A percentile compares a stretch with the other conserved stretches of the same genome.
Conservation (phyloP, 192 early-diverging fungal genomes). For the Phlyctochytrium planicorne region DNA sequence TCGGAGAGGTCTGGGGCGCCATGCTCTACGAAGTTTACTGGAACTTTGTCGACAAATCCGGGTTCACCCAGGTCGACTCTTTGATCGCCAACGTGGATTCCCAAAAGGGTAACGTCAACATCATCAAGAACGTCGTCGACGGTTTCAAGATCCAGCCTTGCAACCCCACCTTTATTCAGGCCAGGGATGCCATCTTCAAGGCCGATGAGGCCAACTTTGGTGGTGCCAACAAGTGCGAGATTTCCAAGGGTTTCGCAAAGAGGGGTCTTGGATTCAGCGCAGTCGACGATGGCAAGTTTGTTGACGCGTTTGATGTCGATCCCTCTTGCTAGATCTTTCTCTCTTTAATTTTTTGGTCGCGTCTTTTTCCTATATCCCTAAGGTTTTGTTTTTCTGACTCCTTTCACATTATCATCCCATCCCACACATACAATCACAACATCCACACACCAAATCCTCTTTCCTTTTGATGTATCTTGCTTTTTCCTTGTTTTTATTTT, state of each 20-base stretch:
- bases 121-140: constrained; percentile 11
- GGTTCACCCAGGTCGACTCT: neutral
- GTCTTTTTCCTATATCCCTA: too few species aligned
- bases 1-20: constrained; percentile 63
- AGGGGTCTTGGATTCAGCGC: neutral
- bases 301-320: neutral
- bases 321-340: constrained; percentile 7
- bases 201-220: constrained; percentile 53
- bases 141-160: constrained; percentile 50
- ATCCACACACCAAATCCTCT: too few species aligned
- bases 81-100: neutral
- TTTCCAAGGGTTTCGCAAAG: constrained; percentile 38
- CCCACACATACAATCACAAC: too few species aligned
- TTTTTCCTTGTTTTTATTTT: too few species aligned
- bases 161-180: constrained; percentile 60
- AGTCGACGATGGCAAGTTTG: neutral
- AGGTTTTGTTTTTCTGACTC: too few species aligned
- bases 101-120: constrained; percentile 14
- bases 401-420: too few species aligned
- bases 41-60: neutral
- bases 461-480: too few species aligned
- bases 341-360: too few species aligned
- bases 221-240: constrained; percentile 52
- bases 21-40: constrained; percentile 52
- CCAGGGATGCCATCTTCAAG: constrained; percentile 63